A percentile compares a stretch with the other conserved stretches of the same genome.
Evolutionary conservation across 306 rosid genomes (phyloP).

Genomic region (Ziziphus jujuba): DNA sequence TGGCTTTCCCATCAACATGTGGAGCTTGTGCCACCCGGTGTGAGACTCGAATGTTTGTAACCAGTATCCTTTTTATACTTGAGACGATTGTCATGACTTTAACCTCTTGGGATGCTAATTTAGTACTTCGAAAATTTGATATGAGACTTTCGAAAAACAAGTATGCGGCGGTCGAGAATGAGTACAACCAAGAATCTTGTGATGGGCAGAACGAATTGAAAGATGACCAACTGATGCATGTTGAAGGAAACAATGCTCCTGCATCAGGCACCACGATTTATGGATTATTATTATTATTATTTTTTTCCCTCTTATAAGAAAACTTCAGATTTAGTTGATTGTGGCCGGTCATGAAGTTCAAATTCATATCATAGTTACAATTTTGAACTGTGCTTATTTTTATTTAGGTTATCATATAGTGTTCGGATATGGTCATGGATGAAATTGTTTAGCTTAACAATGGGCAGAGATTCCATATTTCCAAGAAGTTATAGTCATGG

Average conservation of each 20-base stretch:
- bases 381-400: background rate
- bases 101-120: too few species aligned
- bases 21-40: constrained; percentile 68
- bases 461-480: constrained; percentile 87
- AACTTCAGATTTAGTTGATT: background rate
- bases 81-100: too few species aligned
- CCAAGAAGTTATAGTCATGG: constrained; percentile 96
- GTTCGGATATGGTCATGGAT: constrained; percentile 12
- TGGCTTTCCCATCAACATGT: constrained; percentile 97
- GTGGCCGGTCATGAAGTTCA: background rate
- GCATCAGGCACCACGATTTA: too few species aligned
- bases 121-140: too few species aligned
- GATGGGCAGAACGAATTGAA: too few species aligned
- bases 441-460: constrained; percentile 44
- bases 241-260: too few species aligned
- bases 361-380: background rate
- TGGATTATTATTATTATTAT: too few species aligned
- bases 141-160: too few species aligned
- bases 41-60: constrained; percentile 95
- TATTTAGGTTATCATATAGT: background rate
- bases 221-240: too few species aligned
- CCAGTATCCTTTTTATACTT: constrained; percentile 60
- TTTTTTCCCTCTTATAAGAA: background rate
- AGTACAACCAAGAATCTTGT: too few species aligned
- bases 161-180: too few species aligned